Base-by-base conservation (phyloP, 2,329 filamentous ascomycete genomes). In the Monosporascus sp. region DNA sequence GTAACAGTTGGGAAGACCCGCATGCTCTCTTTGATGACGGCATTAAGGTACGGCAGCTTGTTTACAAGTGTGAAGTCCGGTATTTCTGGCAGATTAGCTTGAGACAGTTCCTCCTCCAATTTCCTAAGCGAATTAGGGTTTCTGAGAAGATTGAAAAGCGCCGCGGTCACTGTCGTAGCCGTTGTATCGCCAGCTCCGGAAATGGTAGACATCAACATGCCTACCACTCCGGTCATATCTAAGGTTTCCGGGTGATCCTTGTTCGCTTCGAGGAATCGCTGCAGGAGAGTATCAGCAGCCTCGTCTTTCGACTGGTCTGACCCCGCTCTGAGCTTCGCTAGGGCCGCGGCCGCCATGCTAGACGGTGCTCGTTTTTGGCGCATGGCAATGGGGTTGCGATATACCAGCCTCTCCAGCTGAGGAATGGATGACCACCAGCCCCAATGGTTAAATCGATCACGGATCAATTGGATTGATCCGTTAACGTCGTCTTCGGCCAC, bases 81-180 rank as follows among this genome's bases (percentile, higher is more conserved):
- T 14, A 64, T 56, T 27, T 55, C 56, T 0, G 56, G 49, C 17
- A 64, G 39, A 1, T 52, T 47, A 6, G 58, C 57, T 20, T 50
- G 46, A 1, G 44, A 31, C 9, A 64, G 51, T 25, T 65, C 60
- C 3, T 51, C 51, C 48, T 60, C 55, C 5, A 64, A 52, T 47
- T 56, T 55, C 57, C 83, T 75, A 36, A 87, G 68, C 17, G 67
- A 67, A 51, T 78, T 71, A 7, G 86, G 86, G 60, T 61, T 57
- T 20, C 54, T 57, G 9, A 88, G 7, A 9, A 86, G 3, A 14
- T 59, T 41, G 47, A 47, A 59, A 2, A 64, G 2, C 14, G 49
- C 45, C 3, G 53, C 54, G 2, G 49, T 49, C 7, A 59, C 42
- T 1, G 58, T 58, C 22, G 60, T 54, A 5, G 62, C 61, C 14